A percentile compares a stretch with the other conserved stretches of the same genome.
Evolutionary conservation across 164 flowering plant species (phyloP).

Genomic region (Cinnamomum chago): DNA sequence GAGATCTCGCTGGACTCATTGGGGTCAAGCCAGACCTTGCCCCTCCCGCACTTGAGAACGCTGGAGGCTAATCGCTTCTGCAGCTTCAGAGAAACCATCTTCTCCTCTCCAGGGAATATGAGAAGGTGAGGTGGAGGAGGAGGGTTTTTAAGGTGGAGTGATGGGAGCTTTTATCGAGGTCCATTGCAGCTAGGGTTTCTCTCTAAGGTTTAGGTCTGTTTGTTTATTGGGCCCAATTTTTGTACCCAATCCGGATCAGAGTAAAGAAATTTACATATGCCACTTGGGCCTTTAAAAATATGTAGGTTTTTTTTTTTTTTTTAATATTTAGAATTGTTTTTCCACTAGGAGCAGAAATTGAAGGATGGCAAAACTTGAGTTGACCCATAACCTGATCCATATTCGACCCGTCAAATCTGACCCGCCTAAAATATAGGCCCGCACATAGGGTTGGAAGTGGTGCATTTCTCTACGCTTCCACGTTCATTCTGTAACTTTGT

Average conservation of each 20-base stretch:
- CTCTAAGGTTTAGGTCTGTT: neutral
- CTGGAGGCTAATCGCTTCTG: conserved; percentile 41
- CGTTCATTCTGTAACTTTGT: too few species aligned
- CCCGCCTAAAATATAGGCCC: too few species aligned
- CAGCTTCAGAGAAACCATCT: conserved; percentile 39
- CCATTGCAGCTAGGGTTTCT: neutral
- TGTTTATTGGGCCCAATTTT: neutral
- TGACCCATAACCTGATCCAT: too few species aligned
- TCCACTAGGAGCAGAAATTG: too few species aligned
- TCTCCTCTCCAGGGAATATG: neutral
- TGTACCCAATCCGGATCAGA: neutral
- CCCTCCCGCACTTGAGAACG: conserved; percentile 37
- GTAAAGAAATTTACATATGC: neutral
- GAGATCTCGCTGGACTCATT: conserved; percentile 39
- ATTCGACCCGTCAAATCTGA: too few species aligned
- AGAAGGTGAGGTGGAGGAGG: neutral
- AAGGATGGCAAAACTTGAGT: too few species aligned
- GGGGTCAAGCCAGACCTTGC: conserved; percentile 47
- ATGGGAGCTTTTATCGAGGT: too few species aligned
- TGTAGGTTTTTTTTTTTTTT: too few species aligned
- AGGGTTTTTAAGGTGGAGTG: too few species aligned
- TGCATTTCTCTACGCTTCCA: too few species aligned
- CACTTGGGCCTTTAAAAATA: neutral
- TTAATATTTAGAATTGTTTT: too few species aligned
- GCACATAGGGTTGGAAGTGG: too few species aligned